These are phyloP conservation scores for Colletotrichum phormii DNA, from an alignment of 2,329 filamentous ascomycete species.

Conservation along the genomic window DNA sequence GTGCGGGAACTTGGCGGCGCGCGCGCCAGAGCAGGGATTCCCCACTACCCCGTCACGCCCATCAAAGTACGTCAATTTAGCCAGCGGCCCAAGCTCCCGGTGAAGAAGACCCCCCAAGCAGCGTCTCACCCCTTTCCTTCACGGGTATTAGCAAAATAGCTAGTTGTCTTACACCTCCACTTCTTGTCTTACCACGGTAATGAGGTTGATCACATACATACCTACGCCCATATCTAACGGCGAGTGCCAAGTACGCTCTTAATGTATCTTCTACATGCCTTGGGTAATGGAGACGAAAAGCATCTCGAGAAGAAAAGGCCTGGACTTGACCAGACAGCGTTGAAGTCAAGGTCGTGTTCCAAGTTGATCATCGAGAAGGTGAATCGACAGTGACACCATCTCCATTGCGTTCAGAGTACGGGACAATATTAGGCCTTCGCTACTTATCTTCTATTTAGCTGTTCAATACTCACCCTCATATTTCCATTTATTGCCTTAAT, in stretches of 20 bases:
- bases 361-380: neutral
- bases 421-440: neutral
- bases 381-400: neutral
- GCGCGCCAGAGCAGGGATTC: slow-evolving; percentile 28
- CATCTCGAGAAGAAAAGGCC: neutral
- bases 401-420: neutral
- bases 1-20: neutral
- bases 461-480: neutral
- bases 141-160: too few species aligned
- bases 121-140: neutral
- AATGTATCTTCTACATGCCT: neutral
- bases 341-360: neutral
- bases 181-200: neutral
- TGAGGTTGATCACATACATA: neutral
- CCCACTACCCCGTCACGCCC: slow-evolving; percentile 12
- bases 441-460: neutral
- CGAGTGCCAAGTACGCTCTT: neutral
- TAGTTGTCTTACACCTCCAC: neutral
- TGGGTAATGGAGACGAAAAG: neutral
- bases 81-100: slow-evolving; percentile 21
- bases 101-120: neutral
- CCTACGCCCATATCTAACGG: neutral
- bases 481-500: neutral
- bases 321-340: neutral
- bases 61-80: slow-evolving; percentile 7